A percentile compares a stretch with the other conserved stretches of the same genome.
phyloP scores from a whole-genome alignment of 257 asterid species.

The Nicotiana knightiana region DNA sequence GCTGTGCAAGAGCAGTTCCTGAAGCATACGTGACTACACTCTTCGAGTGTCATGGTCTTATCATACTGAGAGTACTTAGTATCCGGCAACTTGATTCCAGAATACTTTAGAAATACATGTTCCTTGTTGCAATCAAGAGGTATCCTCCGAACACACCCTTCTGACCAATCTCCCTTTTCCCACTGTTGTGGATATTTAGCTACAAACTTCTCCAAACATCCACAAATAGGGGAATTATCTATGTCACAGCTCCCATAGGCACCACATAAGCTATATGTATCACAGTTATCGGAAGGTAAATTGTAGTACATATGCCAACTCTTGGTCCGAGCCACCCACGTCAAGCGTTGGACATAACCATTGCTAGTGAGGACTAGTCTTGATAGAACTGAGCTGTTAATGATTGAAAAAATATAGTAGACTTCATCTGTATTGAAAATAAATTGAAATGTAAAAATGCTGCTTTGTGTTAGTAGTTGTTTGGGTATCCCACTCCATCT shows the following conservation, averaged over 20 bases:
- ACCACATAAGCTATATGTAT: not conserved
- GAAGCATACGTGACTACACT: constrained; percentile 14
- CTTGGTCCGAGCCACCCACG: not conserved
- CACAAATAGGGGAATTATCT: not conserved
- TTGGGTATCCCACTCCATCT: not conserved
- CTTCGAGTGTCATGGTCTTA: constrained; percentile 16
- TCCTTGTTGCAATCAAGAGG: constrained; percentile 7
- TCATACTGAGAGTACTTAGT: not conserved
- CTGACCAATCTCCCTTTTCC: constrained; percentile 19
- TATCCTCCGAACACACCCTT: constrained; percentile 22
- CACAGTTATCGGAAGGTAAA: not conserved
- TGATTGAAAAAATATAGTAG: not conserved
- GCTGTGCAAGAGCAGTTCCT: constrained; percentile 31
- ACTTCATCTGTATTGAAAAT: not conserved
- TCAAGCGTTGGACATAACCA: not conserved
- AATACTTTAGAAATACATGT: not conserved
- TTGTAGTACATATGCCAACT: not conserved
- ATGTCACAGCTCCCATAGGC: not conserved
- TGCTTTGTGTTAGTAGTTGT: not conserved
- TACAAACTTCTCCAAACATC: constrained; percentile 26
- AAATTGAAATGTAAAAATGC: not conserved
- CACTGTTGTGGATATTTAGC: not conserved
- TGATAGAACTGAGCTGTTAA: not conserved
- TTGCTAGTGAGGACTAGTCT: not conserved
- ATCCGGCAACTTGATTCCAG: not conserved